These are phyloP conservation scores for Gossypium herbaceum DNA, from an alignment of 345 rosid genomes.

Conservation along the genomic window DNA sequence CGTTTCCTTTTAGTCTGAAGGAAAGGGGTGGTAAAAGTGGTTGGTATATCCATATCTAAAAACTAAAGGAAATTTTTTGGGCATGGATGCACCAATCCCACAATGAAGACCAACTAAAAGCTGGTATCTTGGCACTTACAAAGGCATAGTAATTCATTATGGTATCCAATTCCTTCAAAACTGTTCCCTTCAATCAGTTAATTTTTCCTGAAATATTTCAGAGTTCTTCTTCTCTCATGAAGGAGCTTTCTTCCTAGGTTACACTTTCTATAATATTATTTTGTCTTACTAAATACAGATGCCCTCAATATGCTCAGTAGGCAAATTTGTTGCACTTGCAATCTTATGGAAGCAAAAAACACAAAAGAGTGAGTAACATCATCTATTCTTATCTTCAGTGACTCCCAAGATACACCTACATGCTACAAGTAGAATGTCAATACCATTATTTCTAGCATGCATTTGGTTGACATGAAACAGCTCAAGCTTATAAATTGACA, in stretches of 20 bases:
- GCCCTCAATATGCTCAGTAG: background rate
- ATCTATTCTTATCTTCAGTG: background rate
- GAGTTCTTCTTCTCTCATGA: background rate
- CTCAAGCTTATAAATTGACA: background rate
- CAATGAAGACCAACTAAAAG: background rate
- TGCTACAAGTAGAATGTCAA: background rate
- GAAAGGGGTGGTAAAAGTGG: background rate
- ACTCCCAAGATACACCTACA: background rate
- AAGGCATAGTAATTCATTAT: background rate
- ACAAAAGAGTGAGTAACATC: background rate
- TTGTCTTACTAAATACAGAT: background rate
- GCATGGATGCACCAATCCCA: background rate
- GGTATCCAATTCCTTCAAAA: conserved; percentile 2
- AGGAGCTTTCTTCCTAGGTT: conserved; percentile 3
- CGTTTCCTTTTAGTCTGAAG: background rate
- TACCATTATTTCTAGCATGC: background rate
- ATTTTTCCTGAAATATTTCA: background rate
- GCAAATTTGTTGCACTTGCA: background rate
- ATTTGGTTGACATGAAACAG: background rate
- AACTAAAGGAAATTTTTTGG: background rate
- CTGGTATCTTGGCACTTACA: background rate
- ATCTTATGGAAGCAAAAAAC: background rate
- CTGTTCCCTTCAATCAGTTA: background rate
- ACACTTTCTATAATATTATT: conserved; percentile 1
- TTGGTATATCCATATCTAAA: background rate